phyloP scores from a whole-genome alignment of 164 flowering plant species.

The Cinnamomum micranthum region DNA sequence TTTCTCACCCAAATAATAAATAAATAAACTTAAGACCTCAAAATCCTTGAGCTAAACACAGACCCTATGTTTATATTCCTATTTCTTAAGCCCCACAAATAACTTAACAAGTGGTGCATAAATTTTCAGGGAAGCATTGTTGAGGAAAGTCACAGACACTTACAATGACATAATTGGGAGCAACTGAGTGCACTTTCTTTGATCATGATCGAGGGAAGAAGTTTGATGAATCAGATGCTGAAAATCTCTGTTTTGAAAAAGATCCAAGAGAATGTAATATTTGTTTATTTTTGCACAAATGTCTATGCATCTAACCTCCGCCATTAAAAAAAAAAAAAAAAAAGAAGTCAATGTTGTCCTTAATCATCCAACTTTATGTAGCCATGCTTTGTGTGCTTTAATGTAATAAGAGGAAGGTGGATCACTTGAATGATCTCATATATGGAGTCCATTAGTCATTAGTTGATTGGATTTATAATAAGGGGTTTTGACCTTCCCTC shows the following conservation, averaged over 20 bases:
- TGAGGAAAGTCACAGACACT: conserved; percentile 51
- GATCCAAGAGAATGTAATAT: not conserved
- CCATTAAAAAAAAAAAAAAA: not conserved
- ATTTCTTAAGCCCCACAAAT: not conserved
- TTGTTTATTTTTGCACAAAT: not conserved
- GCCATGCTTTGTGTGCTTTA: too few species aligned
- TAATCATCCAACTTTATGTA: not conserved
- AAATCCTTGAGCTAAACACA: too few species aligned
- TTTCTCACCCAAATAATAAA: not conserved
- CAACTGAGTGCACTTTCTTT: conserved; percentile 25
- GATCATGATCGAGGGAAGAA: not conserved
- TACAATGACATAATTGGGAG: conserved; percentile 60
- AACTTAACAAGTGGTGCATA: not conserved
- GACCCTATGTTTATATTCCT: not conserved
- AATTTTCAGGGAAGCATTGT: conserved; percentile 57
- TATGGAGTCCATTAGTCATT: too few species aligned
- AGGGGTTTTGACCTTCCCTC: too few species aligned
- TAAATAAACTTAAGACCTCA: too few species aligned
- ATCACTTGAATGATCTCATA: too few species aligned
- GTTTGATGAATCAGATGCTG: not conserved
- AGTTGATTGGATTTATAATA: too few species aligned
- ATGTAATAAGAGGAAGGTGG: too few species aligned
- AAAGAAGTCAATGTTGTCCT: not conserved
- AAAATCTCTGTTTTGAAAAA: not conserved
- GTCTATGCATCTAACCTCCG: conserved; percentile 1